These are phyloP conservation scores for Schizophyllum amplum DNA, from an alignment of 1,284 basidiomycete species.

Conservation along the genomic window DNA sequence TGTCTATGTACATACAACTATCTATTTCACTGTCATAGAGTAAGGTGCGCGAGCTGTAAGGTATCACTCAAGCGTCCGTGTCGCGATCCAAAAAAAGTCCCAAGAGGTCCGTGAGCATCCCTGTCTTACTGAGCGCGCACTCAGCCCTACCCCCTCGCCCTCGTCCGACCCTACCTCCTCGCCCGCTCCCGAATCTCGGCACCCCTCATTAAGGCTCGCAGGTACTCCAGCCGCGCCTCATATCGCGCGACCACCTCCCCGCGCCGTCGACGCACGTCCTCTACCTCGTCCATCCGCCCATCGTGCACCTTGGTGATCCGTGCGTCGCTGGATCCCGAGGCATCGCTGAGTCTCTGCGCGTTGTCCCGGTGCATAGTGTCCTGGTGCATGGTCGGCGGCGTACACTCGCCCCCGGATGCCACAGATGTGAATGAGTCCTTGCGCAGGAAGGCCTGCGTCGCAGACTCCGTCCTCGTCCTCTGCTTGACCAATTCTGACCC, in stretches of 20 bases:
- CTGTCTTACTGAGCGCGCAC: too few relatives aligned
- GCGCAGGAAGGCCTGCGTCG: too few relatives aligned
- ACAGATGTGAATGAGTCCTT: not conserved
- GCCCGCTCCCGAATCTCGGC: conserved; percentile 69
- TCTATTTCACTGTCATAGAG: too few relatives aligned
- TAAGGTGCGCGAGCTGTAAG: too few relatives aligned
- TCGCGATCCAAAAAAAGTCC: too few relatives aligned
- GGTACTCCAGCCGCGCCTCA: conserved; percentile 59
- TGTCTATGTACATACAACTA: too few relatives aligned
- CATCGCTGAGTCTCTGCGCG: too few relatives aligned
- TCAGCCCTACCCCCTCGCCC: too few relatives aligned
- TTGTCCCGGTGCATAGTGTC: too few relatives aligned
- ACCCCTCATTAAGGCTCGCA: conserved; percentile 63
- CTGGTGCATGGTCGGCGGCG: not conserved
- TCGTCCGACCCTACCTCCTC: not conserved
- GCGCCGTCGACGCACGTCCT: conserved; percentile 50
- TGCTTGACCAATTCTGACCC: not conserved
- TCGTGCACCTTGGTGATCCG: not conserved
- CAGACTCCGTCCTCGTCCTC: too few relatives aligned
- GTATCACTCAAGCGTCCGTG: too few relatives aligned
- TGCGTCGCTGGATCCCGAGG: not conserved
- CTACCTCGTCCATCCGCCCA: conserved; percentile 16
- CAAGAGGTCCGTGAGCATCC: too few relatives aligned
- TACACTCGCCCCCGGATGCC: not conserved
- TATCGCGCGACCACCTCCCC: conserved; percentile 61